phyloP scores from a whole-genome alignment of 495 filamentous ascomycete genomes.

The Tuber melanosporum region DNA sequence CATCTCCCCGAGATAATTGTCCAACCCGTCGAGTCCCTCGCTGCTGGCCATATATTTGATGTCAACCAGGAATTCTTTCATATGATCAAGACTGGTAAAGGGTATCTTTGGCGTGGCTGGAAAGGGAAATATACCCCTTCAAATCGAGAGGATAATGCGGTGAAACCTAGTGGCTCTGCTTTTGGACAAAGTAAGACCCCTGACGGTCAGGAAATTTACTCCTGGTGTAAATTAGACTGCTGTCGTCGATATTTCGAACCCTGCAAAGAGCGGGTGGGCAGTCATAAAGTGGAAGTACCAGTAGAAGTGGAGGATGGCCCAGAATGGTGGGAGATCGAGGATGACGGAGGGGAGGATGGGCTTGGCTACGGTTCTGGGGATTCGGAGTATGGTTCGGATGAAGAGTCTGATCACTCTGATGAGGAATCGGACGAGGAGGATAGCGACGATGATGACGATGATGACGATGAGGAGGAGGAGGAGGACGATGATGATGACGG shows the following conservation, averaged over 20 bases:
- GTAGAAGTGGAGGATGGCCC: neutral
- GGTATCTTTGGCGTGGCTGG: constrained; percentile 28
- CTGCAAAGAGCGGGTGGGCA: neutral
- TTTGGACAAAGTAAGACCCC: constrained; percentile 6
- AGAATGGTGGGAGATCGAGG: constrained; percentile 33
- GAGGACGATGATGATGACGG: constrained; percentile 14
- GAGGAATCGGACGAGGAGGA: constrained; percentile 13
- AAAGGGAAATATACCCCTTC: constrained; percentile 22
- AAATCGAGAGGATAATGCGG: constrained; percentile 4
- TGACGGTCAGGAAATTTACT: constrained; percentile 2
- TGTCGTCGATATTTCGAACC: neutral
- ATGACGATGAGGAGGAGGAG: constrained; percentile 3
- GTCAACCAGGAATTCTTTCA: constrained; percentile 14
- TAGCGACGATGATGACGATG: constrained; percentile 8
- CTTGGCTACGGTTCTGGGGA: neutral
- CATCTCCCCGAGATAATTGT: constrained; percentile 22
- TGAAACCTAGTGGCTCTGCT: constrained; percentile 17
- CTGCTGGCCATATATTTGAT: constrained; percentile 4
- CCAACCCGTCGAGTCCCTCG: constrained; percentile 20
- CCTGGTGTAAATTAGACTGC: constrained; percentile 5
- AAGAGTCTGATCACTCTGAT: constrained; percentile 14
- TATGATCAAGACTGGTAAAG: constrained; percentile 7
- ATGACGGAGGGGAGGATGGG: constrained; percentile 5
- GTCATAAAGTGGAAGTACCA: neutral
- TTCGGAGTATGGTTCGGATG: constrained; percentile 4